Percentiles rank a stretch among this genome's conserved stretches.
phyloP scores from a whole-genome alignment of 176 grass and related monocot species.

The barley (Hordeum vulgare) region DNA sequence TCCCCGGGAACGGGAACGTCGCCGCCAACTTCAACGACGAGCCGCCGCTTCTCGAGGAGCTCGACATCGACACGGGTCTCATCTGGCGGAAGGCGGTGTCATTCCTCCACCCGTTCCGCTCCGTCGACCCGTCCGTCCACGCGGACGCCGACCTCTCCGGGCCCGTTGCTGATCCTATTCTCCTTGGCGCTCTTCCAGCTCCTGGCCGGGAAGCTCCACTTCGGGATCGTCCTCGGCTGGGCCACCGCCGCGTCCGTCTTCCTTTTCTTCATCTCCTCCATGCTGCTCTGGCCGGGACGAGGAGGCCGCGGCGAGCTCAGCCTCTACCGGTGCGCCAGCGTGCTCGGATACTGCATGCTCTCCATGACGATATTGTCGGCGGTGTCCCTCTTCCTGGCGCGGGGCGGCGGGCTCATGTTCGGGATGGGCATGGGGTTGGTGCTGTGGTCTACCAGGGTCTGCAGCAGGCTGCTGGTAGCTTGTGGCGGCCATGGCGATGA shows the following conservation, averaged over 20 bases:
- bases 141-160: conserved; percentile 89
- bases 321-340: conserved; percentile 65
- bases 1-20: not conserved
- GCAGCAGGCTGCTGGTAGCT: conserved; percentile 66
- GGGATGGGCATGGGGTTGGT: conserved; percentile 61
- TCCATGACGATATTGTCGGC: conserved; percentile 93
- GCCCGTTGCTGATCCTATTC: conserved; percentile 69
- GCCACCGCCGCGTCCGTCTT: conserved; percentile 69
- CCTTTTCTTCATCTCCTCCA: conserved; percentile 73
- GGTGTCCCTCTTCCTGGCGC: conserved; percentile 65
- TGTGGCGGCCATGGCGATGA: conserved; percentile 63
- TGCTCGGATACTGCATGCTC: conserved; percentile 88
- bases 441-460: conserved; percentile 78
- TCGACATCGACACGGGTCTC: conserved; percentile 84
- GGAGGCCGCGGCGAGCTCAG: conserved; percentile 55
- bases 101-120: conserved; percentile 79
- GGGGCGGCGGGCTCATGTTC: conserved; percentile 62
- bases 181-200: conserved; percentile 91
- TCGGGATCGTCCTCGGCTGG: conserved; percentile 76
- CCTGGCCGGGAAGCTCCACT: conserved; percentile 76
- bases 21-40: conserved; percentile 66
- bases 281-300: conserved; percentile 58
- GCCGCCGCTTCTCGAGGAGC: conserved; percentile 83
- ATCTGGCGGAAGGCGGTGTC: conserved; percentile 89
- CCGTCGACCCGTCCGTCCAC: conserved; percentile 62